A percentile compares a stretch with the other conserved stretches of the same genome.
These are phyloP conservation scores for Syncephalis fuscata DNA, from an alignment of 371 early-diverging fungal genomes.

Conservation along the genomic window DNA sequence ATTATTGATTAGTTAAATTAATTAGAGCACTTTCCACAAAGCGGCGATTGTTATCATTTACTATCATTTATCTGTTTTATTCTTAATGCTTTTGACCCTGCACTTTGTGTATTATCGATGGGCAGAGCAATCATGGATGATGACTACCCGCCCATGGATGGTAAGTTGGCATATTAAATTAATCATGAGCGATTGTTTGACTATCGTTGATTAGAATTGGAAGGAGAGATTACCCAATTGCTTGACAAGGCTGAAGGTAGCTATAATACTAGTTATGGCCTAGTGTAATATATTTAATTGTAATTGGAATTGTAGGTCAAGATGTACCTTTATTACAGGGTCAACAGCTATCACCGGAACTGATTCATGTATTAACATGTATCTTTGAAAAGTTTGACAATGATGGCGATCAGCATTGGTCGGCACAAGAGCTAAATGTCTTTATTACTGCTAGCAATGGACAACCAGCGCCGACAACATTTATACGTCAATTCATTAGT, in stretches of 20 bases:
- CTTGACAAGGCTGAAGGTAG: constrained; percentile 4
- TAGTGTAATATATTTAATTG: constrained; percentile 2
- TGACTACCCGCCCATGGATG: constrained; percentile 26
- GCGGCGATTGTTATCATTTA: constrained; percentile 37
- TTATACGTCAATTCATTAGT: constrained; percentile 32
- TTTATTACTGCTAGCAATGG: constrained; percentile 38
- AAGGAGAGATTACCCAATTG: constrained; percentile 21
- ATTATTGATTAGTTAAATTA: not conserved
- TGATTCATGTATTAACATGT: constrained; percentile 20
- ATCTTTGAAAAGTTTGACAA: constrained; percentile 32
- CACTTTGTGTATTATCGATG: constrained; percentile 24
- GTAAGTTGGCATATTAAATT: constrained; percentile 8
- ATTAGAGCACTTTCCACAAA: constrained; percentile 26
- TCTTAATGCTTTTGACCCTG: constrained; percentile 26
- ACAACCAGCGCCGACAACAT: constrained; percentile 29
- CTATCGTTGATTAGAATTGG: constrained; percentile 17
- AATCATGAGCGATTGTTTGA: not conserved
- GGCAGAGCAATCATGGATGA: constrained; percentile 23
- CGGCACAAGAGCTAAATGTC: constrained; percentile 21
- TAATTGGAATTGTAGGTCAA: constrained; percentile 2
- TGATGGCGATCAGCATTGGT: constrained; percentile 27
- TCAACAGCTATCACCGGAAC: constrained; percentile 19
- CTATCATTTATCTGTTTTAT: constrained; percentile 28
- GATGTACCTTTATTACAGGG: constrained; percentile 22
- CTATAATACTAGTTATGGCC: constrained; percentile 16